Base-by-base conservation (phyloP, 768 basidiomycete species). In the Cyclocybe aegerita region DNA sequence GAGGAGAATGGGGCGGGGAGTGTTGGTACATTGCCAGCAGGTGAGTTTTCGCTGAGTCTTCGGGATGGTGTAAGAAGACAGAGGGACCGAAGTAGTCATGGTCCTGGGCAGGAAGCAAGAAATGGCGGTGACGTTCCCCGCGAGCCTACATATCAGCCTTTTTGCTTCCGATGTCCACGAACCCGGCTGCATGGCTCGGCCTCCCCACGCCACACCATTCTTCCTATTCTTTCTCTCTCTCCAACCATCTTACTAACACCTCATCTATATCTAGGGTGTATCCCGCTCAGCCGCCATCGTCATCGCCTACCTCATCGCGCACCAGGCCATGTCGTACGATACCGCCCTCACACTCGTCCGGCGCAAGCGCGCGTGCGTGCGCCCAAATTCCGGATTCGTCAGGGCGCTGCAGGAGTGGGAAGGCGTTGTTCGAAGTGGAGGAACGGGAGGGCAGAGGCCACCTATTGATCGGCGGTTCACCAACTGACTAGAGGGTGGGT, bases 1-100 rank as follows among this genome's bases (percentile, higher is more conserved):
- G 12, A 72, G 90, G n/a, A 60, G 70, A 3, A 69, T 71, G 14
- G 88, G 88, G 2, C 66, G 77, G 53, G 86, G 81, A 52, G 82
- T 90, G 8, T 75, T 90, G 49, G 88, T 90, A 1, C 88, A 90
- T 63, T 90, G 88, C 57, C 88, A 90, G 56, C 88, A 90, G 85
- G 88, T 89, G 52, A 58, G 78, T 34, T 29, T 33, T 40, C 15
- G 12, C 41, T 11, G 12, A 9, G 9, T 4, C 34, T 29, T 8
- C 3, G 9, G 17, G 40, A 15, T 15, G 4, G 3, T 10, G 29
- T 12, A 29, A 39, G 31, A 23, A 0, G 23, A 5, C 5, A 5
- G 23, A 23, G 5, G 23, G 23, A 5, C 4, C 23, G 4, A 3
- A 23, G 23, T 23, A 5, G 23, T 34, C 43, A 9, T 31, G 35